Evolutionary conservation across 495 filamentous ascomycete genomes (phyloP).

Genomic region (Penicillium canariense): DNA sequence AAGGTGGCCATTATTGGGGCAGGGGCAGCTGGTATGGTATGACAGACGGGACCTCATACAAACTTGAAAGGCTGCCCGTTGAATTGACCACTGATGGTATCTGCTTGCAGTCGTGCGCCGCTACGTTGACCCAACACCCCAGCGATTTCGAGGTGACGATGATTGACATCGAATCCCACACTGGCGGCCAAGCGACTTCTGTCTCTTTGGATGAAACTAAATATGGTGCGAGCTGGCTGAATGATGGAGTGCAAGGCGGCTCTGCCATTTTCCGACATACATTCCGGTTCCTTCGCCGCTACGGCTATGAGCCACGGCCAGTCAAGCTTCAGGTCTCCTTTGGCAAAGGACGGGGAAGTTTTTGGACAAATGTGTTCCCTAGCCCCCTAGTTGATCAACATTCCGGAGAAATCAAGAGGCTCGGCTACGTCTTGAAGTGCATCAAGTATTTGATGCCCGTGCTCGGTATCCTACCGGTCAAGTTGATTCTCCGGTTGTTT

Average conservation of each 20-base stretch:
- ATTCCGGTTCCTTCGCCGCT: constrained; percentile 69
- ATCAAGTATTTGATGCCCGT: constrained; percentile 69
- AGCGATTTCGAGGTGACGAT: constrained; percentile 72
- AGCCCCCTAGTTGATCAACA: constrained; percentile 62
- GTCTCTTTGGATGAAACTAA: constrained; percentile 66
- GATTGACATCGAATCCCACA: constrained; percentile 63
- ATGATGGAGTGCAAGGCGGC: constrained; percentile 83
- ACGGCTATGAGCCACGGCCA: constrained; percentile 63
- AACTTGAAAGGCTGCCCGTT: background rate
- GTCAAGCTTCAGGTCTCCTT: constrained; percentile 80
- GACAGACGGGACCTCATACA: too few species aligned
- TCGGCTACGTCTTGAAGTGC: constrained; percentile 62
- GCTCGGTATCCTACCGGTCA: constrained; percentile 72
- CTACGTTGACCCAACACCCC: constrained; percentile 69
- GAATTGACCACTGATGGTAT: background rate
- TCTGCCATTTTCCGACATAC: constrained; percentile 79
- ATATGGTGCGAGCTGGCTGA: constrained; percentile 73
- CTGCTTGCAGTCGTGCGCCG: constrained; percentile 64
- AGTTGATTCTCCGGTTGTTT: constrained; percentile 65
- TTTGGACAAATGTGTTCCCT: constrained; percentile 83
- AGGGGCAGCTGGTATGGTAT: constrained; percentile 62
- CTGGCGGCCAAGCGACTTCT: constrained; percentile 80
- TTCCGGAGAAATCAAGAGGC: constrained; percentile 63
- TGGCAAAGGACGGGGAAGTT: constrained; percentile 66
- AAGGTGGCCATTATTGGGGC: constrained; percentile 61